Evolutionary conservation across 2,329 filamentous ascomycete species (phyloP).

Genomic region (Orbilia quercus): DNA sequence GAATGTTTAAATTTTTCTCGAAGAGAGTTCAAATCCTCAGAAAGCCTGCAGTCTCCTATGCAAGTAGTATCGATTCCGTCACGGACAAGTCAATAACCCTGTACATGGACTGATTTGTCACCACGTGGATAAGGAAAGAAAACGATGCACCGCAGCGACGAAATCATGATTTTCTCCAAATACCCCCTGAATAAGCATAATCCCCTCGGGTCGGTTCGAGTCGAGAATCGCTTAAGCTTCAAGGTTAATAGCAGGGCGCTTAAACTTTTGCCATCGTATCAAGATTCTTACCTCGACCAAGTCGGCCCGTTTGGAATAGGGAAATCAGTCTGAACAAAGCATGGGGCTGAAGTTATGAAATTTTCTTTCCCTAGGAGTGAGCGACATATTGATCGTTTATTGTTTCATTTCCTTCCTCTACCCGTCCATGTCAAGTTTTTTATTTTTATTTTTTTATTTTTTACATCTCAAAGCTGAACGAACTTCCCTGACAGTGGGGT

Average conservation of each 20-base stretch:
- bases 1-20: background rate
- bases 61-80: background rate
- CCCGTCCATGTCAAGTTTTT: no score
- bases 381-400: no score
- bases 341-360: constrained; percentile 21
- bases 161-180: constrained; percentile 7
- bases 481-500: no score
- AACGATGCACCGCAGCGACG: background rate
- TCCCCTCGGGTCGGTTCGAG: background rate
- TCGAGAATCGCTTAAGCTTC: background rate
- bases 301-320: constrained; percentile 1
- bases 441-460: no score
- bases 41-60: constrained; percentile 1
- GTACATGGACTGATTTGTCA: background rate
- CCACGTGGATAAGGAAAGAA: constrained; percentile 7
- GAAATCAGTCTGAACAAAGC: constrained; percentile 20
- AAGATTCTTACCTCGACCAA: background rate
- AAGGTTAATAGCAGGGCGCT: background rate
- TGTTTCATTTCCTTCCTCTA: no score
- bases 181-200: constrained; percentile 5
- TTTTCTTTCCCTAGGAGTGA: no score
- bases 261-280: background rate
- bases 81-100: background rate
- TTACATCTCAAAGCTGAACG: no score
- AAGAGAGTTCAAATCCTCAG: background rate